Base-by-base conservation (phyloP, 2,329 filamentous ascomycete species). In the Septoria linicola region DNA sequence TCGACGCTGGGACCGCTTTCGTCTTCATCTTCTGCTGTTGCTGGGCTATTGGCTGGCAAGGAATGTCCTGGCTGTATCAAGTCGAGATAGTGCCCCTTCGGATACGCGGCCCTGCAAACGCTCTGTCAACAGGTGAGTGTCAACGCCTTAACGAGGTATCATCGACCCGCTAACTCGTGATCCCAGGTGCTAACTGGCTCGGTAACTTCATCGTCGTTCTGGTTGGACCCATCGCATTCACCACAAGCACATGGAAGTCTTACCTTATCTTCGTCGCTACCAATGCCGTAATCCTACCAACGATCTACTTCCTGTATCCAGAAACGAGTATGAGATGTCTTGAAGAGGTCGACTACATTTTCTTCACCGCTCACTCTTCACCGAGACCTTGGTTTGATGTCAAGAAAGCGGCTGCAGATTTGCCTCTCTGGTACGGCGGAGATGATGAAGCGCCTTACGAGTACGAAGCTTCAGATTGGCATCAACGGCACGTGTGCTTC, bases 241-340 rank as follows among this genome's bases (percentile, higher is more conserved):
- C 76, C 59, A 81, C 76, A 63, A 81, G 80, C 53, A 63, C 70
- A 48, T 69, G 59, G 71, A 66, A 79, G 61, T 82, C 82, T 55
- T 91, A 90, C 69, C 80, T 90, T 67, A 77, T 92, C 58, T 92
- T 91, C 64, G 87, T 79, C 11, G 77, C 82, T 8, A 67, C 88
- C 6, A 59, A 60, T 35, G 57, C 50, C 16, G 43, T 49, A 13
- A 59, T 59, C 42, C 70, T 81, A 13, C 80, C 80, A 0, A 72
- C 74, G 4, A 75, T 80, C 25, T 82, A 81, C 68, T 80, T 81
- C 69, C 80, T 82, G 71, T 82, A 80, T 64, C 80, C 80, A 0
- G 80, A 83, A 60, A 83, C 80, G 1, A 78, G 77, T 4, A 76
- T 75, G 51, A 59, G 64, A 31, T 70, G 66, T 17, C 72, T 87